These are phyloP conservation scores for Colletotrichum cuscutae DNA, from an alignment of 2,329 filamentous ascomycete species.

Conservation along the genomic window DNA sequence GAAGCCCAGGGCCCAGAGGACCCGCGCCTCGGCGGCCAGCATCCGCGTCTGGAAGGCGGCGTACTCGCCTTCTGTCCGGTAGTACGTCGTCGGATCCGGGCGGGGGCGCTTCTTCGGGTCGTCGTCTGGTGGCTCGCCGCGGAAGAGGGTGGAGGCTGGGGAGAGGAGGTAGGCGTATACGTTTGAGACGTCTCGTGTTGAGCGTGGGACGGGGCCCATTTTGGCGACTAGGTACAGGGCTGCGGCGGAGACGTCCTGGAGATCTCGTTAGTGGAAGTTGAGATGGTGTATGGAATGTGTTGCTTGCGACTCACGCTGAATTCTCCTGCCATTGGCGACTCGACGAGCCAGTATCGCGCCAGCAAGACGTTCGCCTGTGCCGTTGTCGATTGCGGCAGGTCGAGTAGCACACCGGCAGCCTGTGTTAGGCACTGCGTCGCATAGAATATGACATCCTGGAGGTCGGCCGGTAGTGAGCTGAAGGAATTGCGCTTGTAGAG, in stretches of 20 bases:
- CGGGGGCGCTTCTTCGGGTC: conserved; percentile 40
- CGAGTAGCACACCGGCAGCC: conserved; percentile 81
- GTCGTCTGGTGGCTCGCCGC: conserved; percentile 43
- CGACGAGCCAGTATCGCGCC: conserved; percentile 80
- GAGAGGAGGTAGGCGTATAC: conserved; percentile 86
- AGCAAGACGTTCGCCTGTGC: conserved; percentile 87
- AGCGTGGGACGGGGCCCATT: conserved; percentile 79
- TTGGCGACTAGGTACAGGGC: conserved; percentile 85
- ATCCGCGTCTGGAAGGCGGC: conserved; percentile 71
- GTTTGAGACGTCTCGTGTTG: conserved; percentile 83
- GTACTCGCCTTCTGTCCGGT: conserved; percentile 80
- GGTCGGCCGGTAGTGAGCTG: conserved; percentile 70
- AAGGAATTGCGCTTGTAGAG: conserved; percentile 67
- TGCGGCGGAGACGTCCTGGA: conserved; percentile 83
- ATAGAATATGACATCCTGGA: conserved; percentile 79
- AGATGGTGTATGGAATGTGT: not conserved
- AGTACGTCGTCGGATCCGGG: conserved; percentile 64
- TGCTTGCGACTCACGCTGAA: conserved; percentile 57
- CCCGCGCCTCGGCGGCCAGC: conserved; percentile 78
- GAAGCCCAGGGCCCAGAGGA: conserved; percentile 79
- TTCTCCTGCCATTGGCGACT: conserved; percentile 65
- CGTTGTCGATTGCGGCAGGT: conserved; percentile 86
- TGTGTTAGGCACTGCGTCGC: conserved; percentile 80
- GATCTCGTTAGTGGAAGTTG: not conserved
- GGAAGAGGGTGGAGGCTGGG: conserved; percentile 64